These are phyloP conservation scores for Podila epicladia DNA, from an alignment of 192 early-diverging fungal species.

Conservation along the genomic window DNA sequence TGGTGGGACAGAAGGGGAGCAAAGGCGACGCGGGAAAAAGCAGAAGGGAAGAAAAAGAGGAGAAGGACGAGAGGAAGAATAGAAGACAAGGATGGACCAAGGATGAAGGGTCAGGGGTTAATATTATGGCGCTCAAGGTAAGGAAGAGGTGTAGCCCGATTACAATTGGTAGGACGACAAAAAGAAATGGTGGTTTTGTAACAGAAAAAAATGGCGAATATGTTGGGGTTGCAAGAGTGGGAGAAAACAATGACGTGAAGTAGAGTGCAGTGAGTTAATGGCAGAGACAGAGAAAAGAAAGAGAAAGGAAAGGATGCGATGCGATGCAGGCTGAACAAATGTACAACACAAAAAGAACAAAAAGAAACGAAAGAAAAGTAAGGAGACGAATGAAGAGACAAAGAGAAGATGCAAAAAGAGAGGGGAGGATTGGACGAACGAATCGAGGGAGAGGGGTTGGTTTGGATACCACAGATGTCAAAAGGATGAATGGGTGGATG, in stretches of 20 bases:
- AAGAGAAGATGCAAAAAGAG: not conserved
- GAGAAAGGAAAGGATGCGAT: slow-evolving; percentile 1
- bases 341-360: not conserved
- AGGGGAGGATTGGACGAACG: slow-evolving; percentile 1
- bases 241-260: not conserved
- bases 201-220: not conserved
- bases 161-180: not conserved
- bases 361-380: slow-evolving; percentile 3
- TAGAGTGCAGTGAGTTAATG: not conserved
- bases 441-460: slow-evolving; percentile 1
- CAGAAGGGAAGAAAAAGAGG: not conserved
- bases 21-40: not conserved
- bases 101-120: not conserved
- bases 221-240: not conserved
- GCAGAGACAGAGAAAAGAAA: not conserved
- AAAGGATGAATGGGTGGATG: not conserved
- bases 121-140: not conserved
- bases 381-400: not conserved
- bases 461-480: not conserved
- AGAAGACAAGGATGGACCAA: not conserved
- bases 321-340: not conserved
- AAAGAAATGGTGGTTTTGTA: not conserved
- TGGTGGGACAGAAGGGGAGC: not conserved
- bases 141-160: not conserved
- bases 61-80: not conserved